phyloP scores from a whole-genome alignment of 345 rosid species.

The Psidium guajava region DNA sequence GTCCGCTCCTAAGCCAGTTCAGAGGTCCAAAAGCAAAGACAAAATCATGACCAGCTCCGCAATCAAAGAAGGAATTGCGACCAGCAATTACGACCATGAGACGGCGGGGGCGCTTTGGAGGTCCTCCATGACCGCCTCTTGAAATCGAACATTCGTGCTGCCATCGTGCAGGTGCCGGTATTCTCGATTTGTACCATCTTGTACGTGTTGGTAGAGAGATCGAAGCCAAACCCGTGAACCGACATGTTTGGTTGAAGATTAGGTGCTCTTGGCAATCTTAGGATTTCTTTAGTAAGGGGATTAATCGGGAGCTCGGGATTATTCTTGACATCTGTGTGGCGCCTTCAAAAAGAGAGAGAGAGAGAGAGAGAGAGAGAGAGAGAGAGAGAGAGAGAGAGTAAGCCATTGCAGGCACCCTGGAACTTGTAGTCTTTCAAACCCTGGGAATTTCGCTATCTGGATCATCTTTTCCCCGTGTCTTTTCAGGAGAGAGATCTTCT shows the following conservation, averaged over 20 bases:
- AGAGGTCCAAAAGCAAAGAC: background rate
- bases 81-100: background rate
- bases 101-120: background rate
- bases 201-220: background rate
- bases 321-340: accelerated
- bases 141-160: background rate
- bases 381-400: background rate
- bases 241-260: background rate
- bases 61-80: too few relatives aligned
- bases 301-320: background rate
- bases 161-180: background rate
- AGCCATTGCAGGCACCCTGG: background rate
- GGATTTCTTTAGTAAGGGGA: background rate
- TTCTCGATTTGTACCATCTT: background rate
- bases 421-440: background rate
- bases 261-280: background rate
- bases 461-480: background rate
- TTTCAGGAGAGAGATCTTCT: background rate
- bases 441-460: background rate
- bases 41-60: background rate
- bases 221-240: background rate
- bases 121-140: background rate
- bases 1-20: background rate
- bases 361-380: too few relatives aligned
- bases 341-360: too few relatives aligned